A percentile compares a stretch with the other conserved stretches of the same genome.
Conservation (phyloP, 1,284 basidiomycete species). For the Butyriboletus appendiculatus region DNA sequence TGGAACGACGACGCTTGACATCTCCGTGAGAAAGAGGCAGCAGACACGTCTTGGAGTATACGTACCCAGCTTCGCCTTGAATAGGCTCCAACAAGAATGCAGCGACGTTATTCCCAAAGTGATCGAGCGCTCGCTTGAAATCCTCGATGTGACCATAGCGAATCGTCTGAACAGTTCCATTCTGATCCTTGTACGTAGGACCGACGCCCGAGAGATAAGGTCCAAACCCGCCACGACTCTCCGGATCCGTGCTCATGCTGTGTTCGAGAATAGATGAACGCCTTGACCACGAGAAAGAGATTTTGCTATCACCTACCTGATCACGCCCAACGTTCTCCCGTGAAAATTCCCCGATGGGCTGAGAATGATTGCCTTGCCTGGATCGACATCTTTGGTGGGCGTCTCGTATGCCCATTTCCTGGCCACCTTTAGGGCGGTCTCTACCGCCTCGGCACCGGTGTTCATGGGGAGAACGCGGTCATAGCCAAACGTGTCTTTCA, state of each 20-base stretch:
- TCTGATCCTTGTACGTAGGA: slow-evolving; percentile 62
- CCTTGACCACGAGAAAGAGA: neutral
- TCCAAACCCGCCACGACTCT: slow-evolving; percentile 86
- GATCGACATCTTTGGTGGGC: slow-evolving; percentile 55
- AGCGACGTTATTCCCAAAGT: slow-evolving; percentile 84
- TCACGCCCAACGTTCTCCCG: slow-evolving; percentile 89
- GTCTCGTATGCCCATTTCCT: slow-evolving; percentile 95
- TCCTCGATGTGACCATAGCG: slow-evolving; percentile 85
- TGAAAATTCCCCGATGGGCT: slow-evolving; percentile 94
- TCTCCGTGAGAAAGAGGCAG: slow-evolving; percentile 3
- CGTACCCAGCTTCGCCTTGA: slow-evolving; percentile 96
- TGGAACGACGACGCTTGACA: slow-evolving; percentile 83
- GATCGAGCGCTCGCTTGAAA: slow-evolving; percentile 78
- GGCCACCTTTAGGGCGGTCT: slow-evolving; percentile 85
- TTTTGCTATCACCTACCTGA: slow-evolving; percentile 51
- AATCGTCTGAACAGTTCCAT: slow-evolving; percentile 56
- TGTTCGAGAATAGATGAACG: slow-evolving; percentile 17
- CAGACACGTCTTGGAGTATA: slow-evolving; percentile 13
- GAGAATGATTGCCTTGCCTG: slow-evolving; percentile 85
- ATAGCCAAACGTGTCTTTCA: slow-evolving; percentile 86
- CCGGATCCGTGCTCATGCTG: slow-evolving; percentile 96
- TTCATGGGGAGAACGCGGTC: slow-evolving; percentile 99
- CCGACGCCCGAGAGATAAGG: slow-evolving; percentile 90
- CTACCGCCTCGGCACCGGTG: slow-evolving; percentile 97
- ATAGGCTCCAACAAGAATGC: slow-evolving; percentile 98